Percentiles rank a stretch among this genome's conserved stretches.
phyloP scores from a whole-genome alignment of 2,329 filamentous ascomycete species.

The Pseudogymnoascus verrucosus region DNA sequence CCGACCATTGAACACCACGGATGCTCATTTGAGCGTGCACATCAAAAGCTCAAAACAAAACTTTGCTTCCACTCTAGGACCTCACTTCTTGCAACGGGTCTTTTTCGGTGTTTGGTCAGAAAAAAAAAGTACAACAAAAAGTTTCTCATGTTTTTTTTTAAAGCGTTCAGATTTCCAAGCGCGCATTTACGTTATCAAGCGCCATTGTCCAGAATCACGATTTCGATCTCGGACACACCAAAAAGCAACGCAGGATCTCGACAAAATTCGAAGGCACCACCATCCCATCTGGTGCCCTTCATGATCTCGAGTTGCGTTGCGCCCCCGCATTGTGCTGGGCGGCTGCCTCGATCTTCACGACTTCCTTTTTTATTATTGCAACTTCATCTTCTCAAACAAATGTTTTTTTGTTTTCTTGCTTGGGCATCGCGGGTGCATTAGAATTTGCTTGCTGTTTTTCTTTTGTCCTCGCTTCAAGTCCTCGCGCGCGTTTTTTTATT shows the following conservation, averaged over 20 bases:
- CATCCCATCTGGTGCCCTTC: slow-evolving; percentile 15
- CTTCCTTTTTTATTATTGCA: slow-evolving; percentile 20
- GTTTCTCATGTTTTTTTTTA: slow-evolving; percentile 22
- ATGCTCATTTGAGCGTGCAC: neutral
- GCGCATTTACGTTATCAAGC: slow-evolving; percentile 20
- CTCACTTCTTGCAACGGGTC: neutral
- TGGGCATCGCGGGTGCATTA: slow-evolving; percentile 3
- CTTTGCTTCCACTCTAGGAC: neutral
- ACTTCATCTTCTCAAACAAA: slow-evolving; percentile 6
- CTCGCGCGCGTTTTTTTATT: neutral
- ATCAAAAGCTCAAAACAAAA: neutral
- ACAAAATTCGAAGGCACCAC: slow-evolving; percentile 21
- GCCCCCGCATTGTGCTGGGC: slow-evolving; percentile 15
- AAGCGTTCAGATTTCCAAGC: slow-evolving; percentile 20
- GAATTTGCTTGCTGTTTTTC: neutral
- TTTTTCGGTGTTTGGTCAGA: slow-evolving; percentile 2
- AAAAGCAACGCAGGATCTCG: slow-evolving; percentile 18
- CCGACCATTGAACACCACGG: neutral
- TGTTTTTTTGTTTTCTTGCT: neutral
- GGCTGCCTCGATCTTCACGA: slow-evolving; percentile 31
- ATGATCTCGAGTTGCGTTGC: slow-evolving; percentile 31
- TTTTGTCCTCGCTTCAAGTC: neutral
- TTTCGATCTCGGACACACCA: slow-evolving; percentile 18
- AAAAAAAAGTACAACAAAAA: slow-evolving; percentile 21
- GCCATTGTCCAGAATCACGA: neutral